phyloP scores from a whole-genome alignment of 2,329 filamentous ascomycete species.

The Epichloe gansuensis region DNA sequence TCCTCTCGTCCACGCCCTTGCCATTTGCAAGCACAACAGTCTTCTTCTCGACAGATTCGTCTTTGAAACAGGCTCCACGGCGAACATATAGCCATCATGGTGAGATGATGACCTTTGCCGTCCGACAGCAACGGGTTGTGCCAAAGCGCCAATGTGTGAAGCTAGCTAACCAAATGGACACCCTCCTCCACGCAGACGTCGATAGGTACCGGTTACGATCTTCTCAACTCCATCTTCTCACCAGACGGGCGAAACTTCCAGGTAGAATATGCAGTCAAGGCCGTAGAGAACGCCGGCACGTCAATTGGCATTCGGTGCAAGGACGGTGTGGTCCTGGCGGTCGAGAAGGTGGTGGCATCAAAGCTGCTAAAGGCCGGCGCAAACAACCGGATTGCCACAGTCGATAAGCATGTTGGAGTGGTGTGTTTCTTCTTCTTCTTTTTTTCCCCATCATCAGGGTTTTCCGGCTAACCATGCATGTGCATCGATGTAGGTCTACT shows the following conservation, averaged over 20 bases:
- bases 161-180: slow-evolving; percentile 2
- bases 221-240: slow-evolving; percentile 98
- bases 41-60: neutral
- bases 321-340: slow-evolving; percentile 88
- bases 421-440: slow-evolving; percentile 40
- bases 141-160: neutral
- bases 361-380: slow-evolving; percentile 90
- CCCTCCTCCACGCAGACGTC: slow-evolving; percentile 60
- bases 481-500: slow-evolving; percentile 59
- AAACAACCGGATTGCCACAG: slow-evolving; percentile 93
- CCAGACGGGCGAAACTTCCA: slow-evolving; percentile 98
- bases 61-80: neutral
- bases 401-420: slow-evolving; percentile 87
- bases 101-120: slow-evolving; percentile 8
- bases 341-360: slow-evolving; percentile 92
- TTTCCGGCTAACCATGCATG: neutral
- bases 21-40: slow-evolving; percentile 1
- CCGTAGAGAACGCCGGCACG: slow-evolving; percentile 94
- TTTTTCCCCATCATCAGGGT: too few relatives aligned
- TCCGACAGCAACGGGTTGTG: neutral
- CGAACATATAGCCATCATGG: slow-evolving; percentile 9
- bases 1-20: neutral
- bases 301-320: slow-evolving; percentile 94
- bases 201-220: slow-evolving; percentile 98
- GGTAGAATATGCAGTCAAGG: slow-evolving; percentile 97